phyloP scores from a whole-genome alignment of 1,284 basidiomycete species.

The Ustilago trichophora region DNA sequence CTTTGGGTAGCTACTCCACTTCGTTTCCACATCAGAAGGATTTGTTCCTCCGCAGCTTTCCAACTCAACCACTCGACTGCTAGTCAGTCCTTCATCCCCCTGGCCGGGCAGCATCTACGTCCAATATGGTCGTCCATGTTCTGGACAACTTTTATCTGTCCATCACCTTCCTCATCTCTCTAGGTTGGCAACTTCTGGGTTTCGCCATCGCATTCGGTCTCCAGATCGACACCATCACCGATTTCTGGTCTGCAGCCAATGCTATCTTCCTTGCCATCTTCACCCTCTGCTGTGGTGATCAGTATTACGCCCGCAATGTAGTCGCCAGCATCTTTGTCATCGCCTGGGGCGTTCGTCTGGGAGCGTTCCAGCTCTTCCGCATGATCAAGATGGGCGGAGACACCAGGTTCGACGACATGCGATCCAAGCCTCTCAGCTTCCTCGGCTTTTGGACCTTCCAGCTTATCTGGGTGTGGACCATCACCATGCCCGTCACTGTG shows the following conservation, averaged over 20 bases:
- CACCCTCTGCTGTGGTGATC: constrained; percentile 64
- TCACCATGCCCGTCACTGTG: constrained; percentile 53
- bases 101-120: not conserved
- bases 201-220: constrained; percentile 71
- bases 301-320: constrained; percentile 74
- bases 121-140: constrained; percentile 40
- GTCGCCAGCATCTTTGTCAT: constrained; percentile 71
- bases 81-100: not conserved
- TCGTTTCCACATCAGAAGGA: too few relatives aligned
- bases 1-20: too few relatives aligned
- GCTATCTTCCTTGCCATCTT: constrained; percentile 65
- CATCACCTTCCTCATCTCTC: constrained; percentile 76
- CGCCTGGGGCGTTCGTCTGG: constrained; percentile 65
- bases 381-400: constrained; percentile 64
- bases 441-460: constrained; percentile 54
- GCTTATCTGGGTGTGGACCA: constrained; percentile 57
- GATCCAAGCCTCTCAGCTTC: constrained; percentile 49
- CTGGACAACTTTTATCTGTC: constrained; percentile 76
- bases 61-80: too few relatives aligned
- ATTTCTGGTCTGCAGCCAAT: constrained; percentile 58
- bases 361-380: constrained; percentile 61
- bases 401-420: constrained; percentile 63
- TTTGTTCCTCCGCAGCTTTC: too few relatives aligned
- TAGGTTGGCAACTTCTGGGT: constrained; percentile 75
- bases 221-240: constrained; percentile 64